A percentile compares a stretch with the other conserved stretches of the same genome.
Conservation (phyloP, 179 eudicot species). For the Silene coronaria region DNA sequence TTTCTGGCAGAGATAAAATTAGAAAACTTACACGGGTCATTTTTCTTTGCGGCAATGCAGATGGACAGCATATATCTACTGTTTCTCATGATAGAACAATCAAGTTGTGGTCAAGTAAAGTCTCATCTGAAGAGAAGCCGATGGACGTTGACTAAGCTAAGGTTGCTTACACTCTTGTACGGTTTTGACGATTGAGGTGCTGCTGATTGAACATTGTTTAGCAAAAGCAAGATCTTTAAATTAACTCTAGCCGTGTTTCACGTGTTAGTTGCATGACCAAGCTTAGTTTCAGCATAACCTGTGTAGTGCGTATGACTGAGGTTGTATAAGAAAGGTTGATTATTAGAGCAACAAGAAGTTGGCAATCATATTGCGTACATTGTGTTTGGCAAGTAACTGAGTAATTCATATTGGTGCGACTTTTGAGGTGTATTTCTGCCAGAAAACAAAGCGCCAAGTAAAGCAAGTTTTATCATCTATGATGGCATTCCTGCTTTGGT, state of each 20-base stretch:
- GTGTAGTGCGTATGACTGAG: too few relatives aligned
- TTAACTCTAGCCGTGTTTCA: not conserved
- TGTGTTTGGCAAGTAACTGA: not conserved
- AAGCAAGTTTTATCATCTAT: too few relatives aligned
- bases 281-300: not conserved
- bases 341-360: not conserved
- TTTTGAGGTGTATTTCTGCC: not conserved
- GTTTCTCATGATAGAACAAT: slow-evolving; percentile 87
- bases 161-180: not conserved
- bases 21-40: not conserved
- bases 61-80: slow-evolving; percentile 72
- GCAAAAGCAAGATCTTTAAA: slow-evolving; percentile 3
- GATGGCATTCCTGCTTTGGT: too few relatives aligned
- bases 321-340: not conserved
- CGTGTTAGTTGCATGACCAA: not conserved
- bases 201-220: not conserved
- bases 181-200: not conserved
- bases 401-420: not conserved
- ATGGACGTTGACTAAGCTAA: slow-evolving; percentile 60
- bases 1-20: not conserved
- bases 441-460: not conserved
- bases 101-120: slow-evolving; percentile 70
- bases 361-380: not conserved
- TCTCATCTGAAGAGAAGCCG: slow-evolving; percentile 38
- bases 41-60: slow-evolving; percentile 36